A percentile compares a stretch with the other conserved stretches of the same genome.
Evolutionary conservation across 805 yeast species (phyloP).

Genomic region (Zygoascus flipseniorum): DNA sequence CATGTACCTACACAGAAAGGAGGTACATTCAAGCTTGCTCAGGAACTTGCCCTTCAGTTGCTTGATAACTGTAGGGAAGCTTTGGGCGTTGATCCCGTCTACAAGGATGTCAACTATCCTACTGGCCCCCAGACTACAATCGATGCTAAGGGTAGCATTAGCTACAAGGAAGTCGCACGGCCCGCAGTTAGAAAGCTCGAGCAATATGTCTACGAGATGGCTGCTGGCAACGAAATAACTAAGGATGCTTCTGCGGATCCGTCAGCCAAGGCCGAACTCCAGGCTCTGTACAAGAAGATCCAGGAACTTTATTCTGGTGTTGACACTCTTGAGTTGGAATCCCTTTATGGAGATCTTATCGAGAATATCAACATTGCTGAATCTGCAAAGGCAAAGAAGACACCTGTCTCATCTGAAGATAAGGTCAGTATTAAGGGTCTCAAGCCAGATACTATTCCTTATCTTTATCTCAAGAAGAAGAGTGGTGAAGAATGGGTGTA

Average conservation of each 20-base stretch:
- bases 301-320: constrained; percentile 58
- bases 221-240: constrained; percentile 84
- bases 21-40: constrained; percentile 86
- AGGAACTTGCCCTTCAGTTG: constrained; percentile 82
- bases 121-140: constrained; percentile 90
- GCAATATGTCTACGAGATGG: constrained; percentile 94
- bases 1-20: constrained; percentile 81
- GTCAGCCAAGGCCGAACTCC: constrained; percentile 69
- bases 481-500: constrained; percentile 71
- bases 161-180: constrained; percentile 77
- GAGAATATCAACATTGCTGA: constrained; percentile 36
- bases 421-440: constrained; percentile 17
- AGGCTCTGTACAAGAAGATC: constrained; percentile 73
- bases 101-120: constrained; percentile 89
- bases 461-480: constrained; percentile 85
- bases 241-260: constrained; percentile 48
- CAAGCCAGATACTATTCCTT: constrained; percentile 61
- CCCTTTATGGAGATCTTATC: constrained; percentile 24
- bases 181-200: constrained; percentile 89
- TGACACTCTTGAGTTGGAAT: constrained; percentile 39
- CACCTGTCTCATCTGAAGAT: constrained; percentile 37
- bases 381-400: constrained; percentile 41
- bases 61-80: constrained; percentile 94
- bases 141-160: constrained; percentile 80
- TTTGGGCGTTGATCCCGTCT: constrained; percentile 72